Percentiles rank a stretch among this genome's conserved stretches.
Evolutionary conservation across 1,284 basidiomycete species (phyloP).

Genomic region (Coriolopsis trogii): DNA sequence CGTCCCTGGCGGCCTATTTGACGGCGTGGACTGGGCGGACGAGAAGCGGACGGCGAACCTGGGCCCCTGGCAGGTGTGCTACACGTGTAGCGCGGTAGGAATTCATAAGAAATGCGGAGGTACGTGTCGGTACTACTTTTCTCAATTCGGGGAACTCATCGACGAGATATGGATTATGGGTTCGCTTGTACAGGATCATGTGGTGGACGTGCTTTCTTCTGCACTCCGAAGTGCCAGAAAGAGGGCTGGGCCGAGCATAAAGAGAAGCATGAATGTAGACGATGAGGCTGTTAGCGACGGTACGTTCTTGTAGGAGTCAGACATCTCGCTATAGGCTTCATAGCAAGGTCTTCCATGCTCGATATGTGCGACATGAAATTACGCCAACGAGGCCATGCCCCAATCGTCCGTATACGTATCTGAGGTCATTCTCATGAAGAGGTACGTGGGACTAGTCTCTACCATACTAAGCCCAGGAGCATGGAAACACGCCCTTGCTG

Average conservation of each 20-base stretch:
- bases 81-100: slow-evolving; percentile 40
- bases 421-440: too few relatives aligned
- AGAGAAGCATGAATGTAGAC: slow-evolving; percentile 27
- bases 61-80: slow-evolving; percentile 48
- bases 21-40: slow-evolving; percentile 39
- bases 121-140: slow-evolving; percentile 19
- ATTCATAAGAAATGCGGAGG: slow-evolving; percentile 45
- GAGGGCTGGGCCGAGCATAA: slow-evolving; percentile 37
- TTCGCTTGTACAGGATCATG: slow-evolving; percentile 24
- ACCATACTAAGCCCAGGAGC: too few relatives aligned
- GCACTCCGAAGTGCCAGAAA: slow-evolving; percentile 32
- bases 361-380: too few relatives aligned
- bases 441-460: too few relatives aligned
- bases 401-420: too few relatives aligned
- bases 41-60: slow-evolving; percentile 40
- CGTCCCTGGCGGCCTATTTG: slow-evolving; percentile 38
- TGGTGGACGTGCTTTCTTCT: slow-evolving; percentile 33
- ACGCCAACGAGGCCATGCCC: too few relatives aligned
- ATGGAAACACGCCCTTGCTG: too few relatives aligned
- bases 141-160: not conserved
- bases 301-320: not conserved
- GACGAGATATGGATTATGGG: not conserved
- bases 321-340: not conserved
- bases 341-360: not conserved
- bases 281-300: not conserved